Percentiles rank a stretch among this genome's conserved stretches.
Evolutionary conservation across 2,329 filamentous ascomycete species (phyloP).

Genomic region (Emericellopsis atlantica): DNA sequence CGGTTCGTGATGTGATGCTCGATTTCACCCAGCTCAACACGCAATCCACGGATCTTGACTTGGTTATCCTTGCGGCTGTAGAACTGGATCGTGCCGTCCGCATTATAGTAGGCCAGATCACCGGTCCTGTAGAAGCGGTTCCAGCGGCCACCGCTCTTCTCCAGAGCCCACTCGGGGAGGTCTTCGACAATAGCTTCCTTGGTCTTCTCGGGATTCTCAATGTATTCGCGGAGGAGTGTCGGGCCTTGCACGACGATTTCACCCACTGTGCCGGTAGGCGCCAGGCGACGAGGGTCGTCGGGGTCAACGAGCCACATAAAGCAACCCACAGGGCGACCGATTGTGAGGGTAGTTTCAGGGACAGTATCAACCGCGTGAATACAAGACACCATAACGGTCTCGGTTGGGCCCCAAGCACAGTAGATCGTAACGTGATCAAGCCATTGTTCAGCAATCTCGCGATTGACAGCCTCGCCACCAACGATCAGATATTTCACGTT

Average conservation of each 20-base stretch:
- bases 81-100: slow-evolving; percentile 23
- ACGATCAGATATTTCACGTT: slow-evolving; percentile 2
- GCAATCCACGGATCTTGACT: slow-evolving; percentile 41
- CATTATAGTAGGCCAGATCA: slow-evolving; percentile 4
- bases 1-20: slow-evolving; percentile 2
- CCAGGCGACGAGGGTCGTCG: neutral
- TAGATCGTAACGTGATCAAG: slow-evolving; percentile 1
- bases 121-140: slow-evolving; percentile 4
- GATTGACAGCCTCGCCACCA: slow-evolving; percentile 4
- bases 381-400: slow-evolving; percentile 2
- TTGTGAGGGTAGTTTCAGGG: neutral
- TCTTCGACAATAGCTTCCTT: slow-evolving; percentile 10
- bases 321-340: neutral
- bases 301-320: slow-evolving; percentile 1
- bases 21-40: slow-evolving; percentile 27
- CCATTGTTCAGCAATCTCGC: slow-evolving; percentile 4
- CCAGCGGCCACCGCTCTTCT: neutral
- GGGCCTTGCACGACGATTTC: slow-evolving; percentile 24
- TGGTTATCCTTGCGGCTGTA: slow-evolving; percentile 40
- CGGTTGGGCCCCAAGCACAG: slow-evolving; percentile 5
- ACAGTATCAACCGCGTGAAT: slow-evolving; percentile 1
- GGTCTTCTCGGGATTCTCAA: slow-evolving; percentile 29
- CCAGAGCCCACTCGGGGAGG: neutral
- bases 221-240: slow-evolving; percentile 33
- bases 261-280: slow-evolving; percentile 13